These are phyloP conservation scores for Apiotrichum laibachii DNA, from an alignment of 1,284 basidiomycete species.

Conservation along the genomic window DNA sequence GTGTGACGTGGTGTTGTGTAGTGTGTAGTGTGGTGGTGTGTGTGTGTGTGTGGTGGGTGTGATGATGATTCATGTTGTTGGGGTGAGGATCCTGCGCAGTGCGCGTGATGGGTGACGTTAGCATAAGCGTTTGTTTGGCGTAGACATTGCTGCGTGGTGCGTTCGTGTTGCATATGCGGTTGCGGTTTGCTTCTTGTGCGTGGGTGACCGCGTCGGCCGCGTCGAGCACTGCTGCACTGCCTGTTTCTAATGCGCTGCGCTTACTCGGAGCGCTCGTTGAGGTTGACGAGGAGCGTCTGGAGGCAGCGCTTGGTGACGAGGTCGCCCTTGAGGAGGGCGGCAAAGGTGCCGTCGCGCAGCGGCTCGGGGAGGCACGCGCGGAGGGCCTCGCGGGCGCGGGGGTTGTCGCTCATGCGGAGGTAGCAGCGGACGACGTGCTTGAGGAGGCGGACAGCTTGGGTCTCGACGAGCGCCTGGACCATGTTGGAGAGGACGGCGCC, in stretches of 20 bases:
- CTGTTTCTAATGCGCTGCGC: not conserved
- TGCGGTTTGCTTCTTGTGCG: slow-evolving; percentile 1
- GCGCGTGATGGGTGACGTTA: not conserved
- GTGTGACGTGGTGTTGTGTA: not conserved
- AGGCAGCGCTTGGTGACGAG: slow-evolving; percentile 96
- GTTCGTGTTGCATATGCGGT: not conserved
- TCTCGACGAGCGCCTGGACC: slow-evolving; percentile 95
- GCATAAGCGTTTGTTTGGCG: not conserved
- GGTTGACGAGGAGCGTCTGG: slow-evolving; percentile 88
- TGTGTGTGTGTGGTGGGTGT: not conserved
- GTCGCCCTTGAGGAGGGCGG: slow-evolving; percentile 85
- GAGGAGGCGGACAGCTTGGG: slow-evolving; percentile 89
- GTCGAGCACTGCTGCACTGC: too few species aligned
- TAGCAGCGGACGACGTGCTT: slow-evolving; percentile 99
- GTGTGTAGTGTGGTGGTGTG: not conserved
- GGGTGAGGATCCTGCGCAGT: not conserved
- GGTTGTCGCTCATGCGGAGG: slow-evolving; percentile 90
- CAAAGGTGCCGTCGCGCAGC: slow-evolving; percentile 90
- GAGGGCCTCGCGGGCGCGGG: slow-evolving; percentile 91
- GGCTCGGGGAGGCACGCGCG: slow-evolving; percentile 97
- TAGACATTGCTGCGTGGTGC: not conserved
- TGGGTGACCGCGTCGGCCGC: not conserved
- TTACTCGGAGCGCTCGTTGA: slow-evolving; percentile 57
- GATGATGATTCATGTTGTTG: too few species aligned
- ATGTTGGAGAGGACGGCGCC: slow-evolving; percentile 98